Conservation (phyloP, 2,329 filamentous ascomycete species). For the Aureobasidium pullulans region DNA sequence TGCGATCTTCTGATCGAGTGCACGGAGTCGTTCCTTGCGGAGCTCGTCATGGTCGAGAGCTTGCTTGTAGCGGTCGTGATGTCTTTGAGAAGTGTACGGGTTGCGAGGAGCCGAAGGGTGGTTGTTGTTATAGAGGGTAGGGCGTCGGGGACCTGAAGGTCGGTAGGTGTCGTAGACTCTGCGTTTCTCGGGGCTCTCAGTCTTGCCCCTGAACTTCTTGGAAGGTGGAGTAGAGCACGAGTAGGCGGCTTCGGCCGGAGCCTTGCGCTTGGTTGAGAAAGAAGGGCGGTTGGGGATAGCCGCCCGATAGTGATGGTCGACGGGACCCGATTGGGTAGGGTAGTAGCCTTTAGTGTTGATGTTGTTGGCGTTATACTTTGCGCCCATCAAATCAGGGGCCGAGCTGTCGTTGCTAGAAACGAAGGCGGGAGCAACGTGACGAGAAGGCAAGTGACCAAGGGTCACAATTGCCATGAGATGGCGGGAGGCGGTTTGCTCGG, state of each 20-base stretch:
- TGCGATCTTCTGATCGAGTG: background rate
- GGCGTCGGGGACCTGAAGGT: background rate
- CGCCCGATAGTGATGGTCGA: background rate
- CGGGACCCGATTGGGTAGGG: background rate
- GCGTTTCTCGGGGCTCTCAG: background rate
- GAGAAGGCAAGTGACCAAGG: background rate
- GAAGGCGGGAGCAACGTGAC: background rate
- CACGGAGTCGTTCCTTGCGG: background rate
- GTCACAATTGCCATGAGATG: background rate
- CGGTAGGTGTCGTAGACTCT: background rate
- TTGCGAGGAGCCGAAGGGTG: background rate
- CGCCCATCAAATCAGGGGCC: background rate
- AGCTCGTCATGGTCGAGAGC: background rate
- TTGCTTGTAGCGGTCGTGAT: background rate
- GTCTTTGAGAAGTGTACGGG: background rate
- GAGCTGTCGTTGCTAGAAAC: no score
- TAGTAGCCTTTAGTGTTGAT: background rate
- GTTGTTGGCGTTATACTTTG: background rate
- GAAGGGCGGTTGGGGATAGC: background rate
- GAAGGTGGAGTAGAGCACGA: background rate
- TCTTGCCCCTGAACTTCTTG: background rate
- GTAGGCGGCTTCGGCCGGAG: background rate
- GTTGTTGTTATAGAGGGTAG: background rate
- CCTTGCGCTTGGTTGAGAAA: background rate
- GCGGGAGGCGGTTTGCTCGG: background rate